Evolutionary conservation across 2,329 filamentous ascomycete genomes (phyloP), one percentile per base, ranked within the genome.

Genomic region (Myriosclerotinia duriaeana): DNA sequence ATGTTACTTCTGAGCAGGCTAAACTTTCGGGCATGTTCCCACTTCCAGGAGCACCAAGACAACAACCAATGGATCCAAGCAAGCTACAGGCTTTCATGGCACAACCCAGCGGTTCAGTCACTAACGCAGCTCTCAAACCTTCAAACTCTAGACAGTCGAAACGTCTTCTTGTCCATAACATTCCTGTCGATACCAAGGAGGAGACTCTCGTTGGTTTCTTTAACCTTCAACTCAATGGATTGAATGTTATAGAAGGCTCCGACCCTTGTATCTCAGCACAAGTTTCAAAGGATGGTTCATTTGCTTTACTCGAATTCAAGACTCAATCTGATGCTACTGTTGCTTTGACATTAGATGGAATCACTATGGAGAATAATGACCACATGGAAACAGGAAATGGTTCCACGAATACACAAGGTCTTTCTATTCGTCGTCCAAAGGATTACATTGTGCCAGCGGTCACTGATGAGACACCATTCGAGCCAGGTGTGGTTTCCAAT

Each of bases 21-120:
- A 99, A 99, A 82, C 85, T 99, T 54, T 99, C 96, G 72, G 90
- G 94, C 81, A 97, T 99, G 95, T 99, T 99, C 82, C 93, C 96
- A 68, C 87, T 99, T 55, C 95, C 95, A 4, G 95, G 95, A 71
- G 95, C 95, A 69, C 95, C 95, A 65, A 88, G 95, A 72, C 93
- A 97, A 78, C 93, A 97, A 76, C 90, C 92, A 44, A 95, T 98
- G 89, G 95, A 99, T 73, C 93, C 94, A 20, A 91, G 87, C 74
- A 94, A 94, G 78, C 84, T 99, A 58, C 93, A 97, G 78, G 93
- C 94, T 30, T 96, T 99, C 78, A 96, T 97, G 87, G 93, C 91
- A 77, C 93, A 96, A 76, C 91, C 94, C 17, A 87, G 87, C 65
- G 89, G 89, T 65, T 80, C 88, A 75, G 80, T 85, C 67, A 73